Base-by-base conservation (phyloP, 225 moss, liverwort and hornwort species). In the Lunularia cruciata region DNA sequence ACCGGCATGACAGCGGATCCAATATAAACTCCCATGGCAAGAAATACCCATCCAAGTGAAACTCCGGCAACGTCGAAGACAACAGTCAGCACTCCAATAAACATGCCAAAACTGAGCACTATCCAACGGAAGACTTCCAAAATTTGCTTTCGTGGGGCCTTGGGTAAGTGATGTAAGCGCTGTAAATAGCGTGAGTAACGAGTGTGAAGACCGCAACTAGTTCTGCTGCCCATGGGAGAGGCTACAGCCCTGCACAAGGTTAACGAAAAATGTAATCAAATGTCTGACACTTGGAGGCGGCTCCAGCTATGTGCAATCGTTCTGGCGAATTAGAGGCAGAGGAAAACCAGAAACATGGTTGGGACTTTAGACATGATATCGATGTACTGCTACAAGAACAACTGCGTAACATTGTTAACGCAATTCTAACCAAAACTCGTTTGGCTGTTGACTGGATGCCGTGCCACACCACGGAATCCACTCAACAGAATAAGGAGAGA, bases 11-110 rank as follows among this genome's bases (percentile, higher is more conserved):
- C 95, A 3, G 95, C 95, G 0, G 95, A 92, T 0, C 95, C 95
- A 30, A 92, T 92, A 74, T 90, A 88, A 14, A 95, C 88, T 33
- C 95, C 95, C 95, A 95, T 95, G 6, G 95, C 95, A 38, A 95
- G 34, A 40, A 92, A 95, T 90, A 95, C 90, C 95, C 95, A 95
- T 7, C 95, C 92, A 1, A 95, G 75, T 2, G 95, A 88, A 19
- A 95, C 92, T 0, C 87, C 84, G 2, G 92, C 95, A 20, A 79
- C 76, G 80, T 95, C 92, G 54, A 95, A 57, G 3, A 88, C 1
- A 60, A 83, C 80, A 0, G 95, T 92, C 68, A 95, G 70, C 27
- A 95, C 95, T 5, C 95, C 95, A 92, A 95, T 95, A 59, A 95
- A 85, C 64, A 79, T 67, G 2, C 95, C 95, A 63, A 95, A 92